phyloP scores from a whole-genome alignment of 1,284 basidiomycete species.

The Sanghuangporus sanghuang region DNA sequence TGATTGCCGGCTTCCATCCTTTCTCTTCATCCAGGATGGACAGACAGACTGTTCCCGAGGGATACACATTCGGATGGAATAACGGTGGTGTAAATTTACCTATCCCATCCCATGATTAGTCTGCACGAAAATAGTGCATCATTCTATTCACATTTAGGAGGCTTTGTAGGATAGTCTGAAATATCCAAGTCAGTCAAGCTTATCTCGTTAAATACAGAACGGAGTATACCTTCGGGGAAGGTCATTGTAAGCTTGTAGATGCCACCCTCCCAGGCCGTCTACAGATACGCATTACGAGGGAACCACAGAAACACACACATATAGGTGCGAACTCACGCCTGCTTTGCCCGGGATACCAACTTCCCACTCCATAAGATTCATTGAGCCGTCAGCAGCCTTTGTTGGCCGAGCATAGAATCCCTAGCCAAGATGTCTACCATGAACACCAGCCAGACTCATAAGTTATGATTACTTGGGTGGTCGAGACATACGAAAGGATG shows the following conservation, averaged over 20 bases:
- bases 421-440: slow-evolving; percentile 36
- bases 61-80: slow-evolving; percentile 99
- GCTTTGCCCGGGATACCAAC: slow-evolving; percentile 90
- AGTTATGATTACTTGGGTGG: background rate
- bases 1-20: slow-evolving; percentile 98
- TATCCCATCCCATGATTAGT: slow-evolving; percentile 28
- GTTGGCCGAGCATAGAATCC: slow-evolving; percentile 94
- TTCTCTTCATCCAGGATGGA: slow-evolving; percentile 99
- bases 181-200: background rate
- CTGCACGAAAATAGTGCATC: background rate
- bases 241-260: slow-evolving; percentile 91
- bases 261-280: slow-evolving; percentile 98
- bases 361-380: slow-evolving; percentile 98
- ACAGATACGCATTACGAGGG: slow-evolving; percentile 20
- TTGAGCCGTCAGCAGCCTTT: slow-evolving; percentile 86
- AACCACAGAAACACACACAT: slow-evolving; percentile 14
- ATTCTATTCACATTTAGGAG: slow-evolving; percentile 77
- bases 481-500: slow-evolving; percentile 87
- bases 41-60: slow-evolving; percentile 96
- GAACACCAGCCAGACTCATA: slow-evolving; percentile 9
- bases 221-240: slow-evolving; percentile 83
- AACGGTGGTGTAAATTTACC: slow-evolving; percentile 96
- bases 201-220: slow-evolving; percentile 6
- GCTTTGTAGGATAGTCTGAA: slow-evolving; percentile 90
- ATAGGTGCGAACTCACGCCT: slow-evolving; percentile 51